Conservation (phyloP, 441 rosid species). For the Corymbia calophylla region DNA sequence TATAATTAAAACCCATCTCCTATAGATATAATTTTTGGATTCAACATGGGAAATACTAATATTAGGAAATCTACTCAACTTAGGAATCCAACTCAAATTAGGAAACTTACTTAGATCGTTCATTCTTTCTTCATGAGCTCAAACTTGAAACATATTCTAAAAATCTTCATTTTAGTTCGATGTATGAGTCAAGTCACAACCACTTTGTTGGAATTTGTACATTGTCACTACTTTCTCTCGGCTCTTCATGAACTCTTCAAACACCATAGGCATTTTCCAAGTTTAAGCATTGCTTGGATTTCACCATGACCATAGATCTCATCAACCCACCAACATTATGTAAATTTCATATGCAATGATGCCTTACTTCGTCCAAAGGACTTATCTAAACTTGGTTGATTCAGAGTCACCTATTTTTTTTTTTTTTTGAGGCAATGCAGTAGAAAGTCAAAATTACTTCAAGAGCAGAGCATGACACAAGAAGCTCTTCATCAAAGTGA, state of each 20-base stretch:
- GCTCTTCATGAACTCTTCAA: not conserved
- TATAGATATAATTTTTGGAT: not conserved
- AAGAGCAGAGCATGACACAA: not conserved
- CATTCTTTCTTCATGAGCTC: not conserved
- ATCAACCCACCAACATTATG: not conserved
- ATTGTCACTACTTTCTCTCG: not conserved
- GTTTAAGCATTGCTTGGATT: not conserved
- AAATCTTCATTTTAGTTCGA: not conserved
- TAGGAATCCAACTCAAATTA: not conserved
- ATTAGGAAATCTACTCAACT: not conserved
- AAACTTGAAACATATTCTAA: not conserved
- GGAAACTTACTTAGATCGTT: not conserved
- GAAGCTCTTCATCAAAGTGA: not conserved
- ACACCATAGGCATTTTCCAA: not conserved
- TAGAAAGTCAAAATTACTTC: not conserved
- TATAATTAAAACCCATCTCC: not conserved
- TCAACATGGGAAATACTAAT: not conserved
- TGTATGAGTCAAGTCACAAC: not conserved
- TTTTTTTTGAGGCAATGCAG: not conserved
- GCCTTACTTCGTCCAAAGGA: not conserved
- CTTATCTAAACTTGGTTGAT: not conserved
- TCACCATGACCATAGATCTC: not conserved
- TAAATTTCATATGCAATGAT: not conserved
- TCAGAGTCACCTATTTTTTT: not conserved
- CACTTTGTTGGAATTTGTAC: not conserved